Evolutionary conservation across 2,329 filamentous ascomycete genomes (phyloP), one percentile per base, ranked within the genome.

Genomic region (Phaeosphaeria sp.): DNA sequence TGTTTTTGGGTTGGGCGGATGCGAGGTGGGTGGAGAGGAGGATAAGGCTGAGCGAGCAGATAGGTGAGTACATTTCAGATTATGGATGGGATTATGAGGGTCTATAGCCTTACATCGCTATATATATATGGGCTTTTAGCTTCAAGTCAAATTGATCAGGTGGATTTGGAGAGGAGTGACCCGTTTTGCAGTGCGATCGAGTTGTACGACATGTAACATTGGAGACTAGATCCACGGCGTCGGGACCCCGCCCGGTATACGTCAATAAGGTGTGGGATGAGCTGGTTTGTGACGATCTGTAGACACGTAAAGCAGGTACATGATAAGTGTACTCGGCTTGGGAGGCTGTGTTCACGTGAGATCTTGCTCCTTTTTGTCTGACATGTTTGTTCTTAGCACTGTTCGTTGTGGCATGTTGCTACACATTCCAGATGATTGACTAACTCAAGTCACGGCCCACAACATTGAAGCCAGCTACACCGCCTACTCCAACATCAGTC

Each of bases 1-100:
- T 73, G 36, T 46, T 66, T 43, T 39, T 18, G 20, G 27, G 15
- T 21, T 18, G 22, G 43, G 42, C n/a, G 15, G 44, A 41, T 52
- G 53, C 3, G 21, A 52, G 13, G 21, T 52, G 17, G 33, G 33
- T 50, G n/a, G 20, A 52, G 22, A 46, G 3, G 11, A 36, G 30
- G 3, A 13, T 11, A 36, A 36, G n/a, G 36, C 10, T 43, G 41
- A 43, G n/a, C 17, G n/a, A 43, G 4, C n/a, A n/a, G 21, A 5
- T 2, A 4, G 9, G 42, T 22, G 42, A 44, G 42, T 44, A 44
- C 42, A 44, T 44, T 4, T 20, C 13, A 22, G 21, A 44, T 44
- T 11, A 22, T 27, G 13, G 42, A 4, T n/a, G 18, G 42, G 42
- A 11, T 6, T 3, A 6, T 44, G 42, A 11, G 2, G 42, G 42